phyloP scores from a whole-genome alignment of 1,139 yeast species.

The Yueomyces sp. region DNA sequence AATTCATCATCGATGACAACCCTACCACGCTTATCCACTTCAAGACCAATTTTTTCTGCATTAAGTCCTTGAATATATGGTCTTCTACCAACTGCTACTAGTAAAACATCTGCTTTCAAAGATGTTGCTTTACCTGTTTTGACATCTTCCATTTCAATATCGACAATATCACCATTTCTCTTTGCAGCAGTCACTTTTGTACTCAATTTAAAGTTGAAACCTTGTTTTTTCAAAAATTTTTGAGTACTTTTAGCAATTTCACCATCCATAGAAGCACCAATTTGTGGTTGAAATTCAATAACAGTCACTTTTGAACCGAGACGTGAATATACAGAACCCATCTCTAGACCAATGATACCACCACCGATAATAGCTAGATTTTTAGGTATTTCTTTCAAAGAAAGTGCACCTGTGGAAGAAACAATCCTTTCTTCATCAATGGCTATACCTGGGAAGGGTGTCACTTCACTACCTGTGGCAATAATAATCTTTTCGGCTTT shows the following conservation, averaged over 20 bases:
- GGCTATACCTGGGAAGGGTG: constrained; percentile 97
- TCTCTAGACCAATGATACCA: constrained; percentile 98
- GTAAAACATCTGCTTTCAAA: constrained; percentile 79
- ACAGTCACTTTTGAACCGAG: constrained; percentile 93
- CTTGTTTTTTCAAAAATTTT: constrained; percentile 88
- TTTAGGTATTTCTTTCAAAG: constrained; percentile 83
- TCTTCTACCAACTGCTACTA: constrained; percentile 98
- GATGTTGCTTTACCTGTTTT: constrained; percentile 74
- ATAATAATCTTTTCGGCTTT: constrained; percentile 75
- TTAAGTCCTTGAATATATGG: constrained; percentile 88
- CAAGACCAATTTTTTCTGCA: constrained; percentile 81
- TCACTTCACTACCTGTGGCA: constrained; percentile 97
- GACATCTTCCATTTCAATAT: constrained; percentile 79
- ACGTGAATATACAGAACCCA: constrained; percentile 97
- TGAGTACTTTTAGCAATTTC: constrained; percentile 87
- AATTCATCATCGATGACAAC: constrained; percentile 88
- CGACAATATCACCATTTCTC: constrained; percentile 79
- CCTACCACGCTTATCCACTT: constrained; percentile 83
- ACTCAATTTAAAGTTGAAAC: constrained; percentile 82
- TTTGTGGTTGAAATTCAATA: constrained; percentile 77
- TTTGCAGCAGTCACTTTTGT: constrained; percentile 83
- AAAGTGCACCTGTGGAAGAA: constrained; percentile 84
- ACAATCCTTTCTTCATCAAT: constrained; percentile 97
- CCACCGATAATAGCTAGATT: constrained; percentile 91
- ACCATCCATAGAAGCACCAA: constrained; percentile 95